Base-by-base conservation (phyloP, 306 rosid species). In the Cicer bijugum region DNA sequence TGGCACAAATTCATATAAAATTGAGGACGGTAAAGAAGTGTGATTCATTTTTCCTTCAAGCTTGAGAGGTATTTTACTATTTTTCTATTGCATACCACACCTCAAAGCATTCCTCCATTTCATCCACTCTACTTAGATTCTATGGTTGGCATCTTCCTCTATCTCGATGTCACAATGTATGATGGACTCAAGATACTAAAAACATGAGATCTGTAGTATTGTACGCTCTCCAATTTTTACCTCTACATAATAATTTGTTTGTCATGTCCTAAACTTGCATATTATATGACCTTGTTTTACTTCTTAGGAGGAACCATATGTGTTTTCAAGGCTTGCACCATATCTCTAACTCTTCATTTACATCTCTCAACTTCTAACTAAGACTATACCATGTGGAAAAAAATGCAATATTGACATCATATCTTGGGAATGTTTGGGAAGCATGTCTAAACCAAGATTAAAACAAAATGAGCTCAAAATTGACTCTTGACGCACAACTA, bases 131-230 rank as follows among this genome's bases (percentile, higher is more conserved):
- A 59, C 44, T 33, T 33, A 19, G 35, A 39, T 40, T 63, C 35
- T 40, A 35, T 35, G 50, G 48, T 9, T 40, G 33, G 15, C 48
- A 38, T 39, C 47, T 62, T 40, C 33, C 50, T 17, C 53, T 19
- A 45, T 43, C 53, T 65, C 71, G 16, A 43, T 12, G 9, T 43
- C 3, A 23, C 28, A 8, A 65, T 43, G 53, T 11, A 43, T 37
- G 53, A 43, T 65, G 23, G 37, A 65, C 39, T 9, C 38, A 9
- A 64, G 69, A 64, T 42, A 10, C 50, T 40, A 64, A 64, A 64
- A 64, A 42, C 69, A 9, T 64, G 37, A 64, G 37, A 42, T 10
- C 33, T 42, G 38, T 42, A 19, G 51, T 63, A 63, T 5, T 10
- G 33, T 16, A 63, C 16, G 9, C 12, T 63, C 50, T 42, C 37